phyloP scores from a whole-genome alignment of 768 basidiomycete species.

The Agaricus subrufescens region DNA sequence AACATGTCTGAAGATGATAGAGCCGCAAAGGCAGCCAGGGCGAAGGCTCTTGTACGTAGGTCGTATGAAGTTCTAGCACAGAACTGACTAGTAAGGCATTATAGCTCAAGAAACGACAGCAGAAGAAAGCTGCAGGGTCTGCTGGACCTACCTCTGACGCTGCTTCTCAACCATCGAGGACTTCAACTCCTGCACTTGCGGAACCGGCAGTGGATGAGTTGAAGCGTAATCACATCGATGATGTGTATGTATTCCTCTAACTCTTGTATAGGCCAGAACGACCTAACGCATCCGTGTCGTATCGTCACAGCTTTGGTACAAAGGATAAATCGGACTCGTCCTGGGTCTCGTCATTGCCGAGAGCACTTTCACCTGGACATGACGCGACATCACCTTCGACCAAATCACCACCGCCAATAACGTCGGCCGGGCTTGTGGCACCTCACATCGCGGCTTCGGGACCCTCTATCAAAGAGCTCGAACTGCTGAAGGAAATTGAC shows the following conservation, averaged over 20 bases:
- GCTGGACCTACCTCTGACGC: constrained; percentile 25
- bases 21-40: constrained; percentile 77
- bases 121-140: constrained; percentile 55
- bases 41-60: constrained; percentile 68
- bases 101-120: constrained; percentile 79
- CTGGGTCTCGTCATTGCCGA: constrained; percentile 62
- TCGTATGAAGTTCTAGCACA: background rate
- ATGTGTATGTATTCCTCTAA: constrained; percentile 52
- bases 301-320: background rate
- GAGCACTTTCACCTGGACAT: constrained; percentile 29
- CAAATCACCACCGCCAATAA: constrained; percentile 11
- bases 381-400: constrained; percentile 12
- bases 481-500: constrained; percentile 10
- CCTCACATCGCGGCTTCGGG: background rate
- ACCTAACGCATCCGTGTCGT: background rate
- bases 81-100: background rate
- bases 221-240: constrained; percentile 46
- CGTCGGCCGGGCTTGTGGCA: background rate
- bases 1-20: constrained; percentile 72
- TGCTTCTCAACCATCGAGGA: constrained; percentile 34
- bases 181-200: constrained; percentile 48
- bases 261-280: background rate
- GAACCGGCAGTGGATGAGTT: constrained; percentile 24
- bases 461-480: constrained; percentile 4
- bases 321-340: constrained; percentile 43